Evolutionary conservation across 306 rosid species (phyloP).

Genomic region (Acacia confusa): DNA sequence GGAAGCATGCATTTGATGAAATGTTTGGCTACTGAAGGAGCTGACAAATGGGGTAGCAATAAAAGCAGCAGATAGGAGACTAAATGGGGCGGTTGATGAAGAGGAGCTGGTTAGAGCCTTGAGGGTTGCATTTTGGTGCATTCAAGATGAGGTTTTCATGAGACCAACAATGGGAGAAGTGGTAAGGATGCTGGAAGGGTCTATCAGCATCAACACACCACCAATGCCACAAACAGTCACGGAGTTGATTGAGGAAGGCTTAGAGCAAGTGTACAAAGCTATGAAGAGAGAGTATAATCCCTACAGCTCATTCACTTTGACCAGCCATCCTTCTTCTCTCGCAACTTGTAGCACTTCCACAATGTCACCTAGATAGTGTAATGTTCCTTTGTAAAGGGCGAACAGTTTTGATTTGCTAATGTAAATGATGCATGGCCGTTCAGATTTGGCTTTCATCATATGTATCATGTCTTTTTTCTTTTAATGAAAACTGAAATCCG

Average conservation of each 20-base stretch:
- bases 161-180: constrained; percentile 96
- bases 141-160: constrained; percentile 78
- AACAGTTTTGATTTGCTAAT: background rate
- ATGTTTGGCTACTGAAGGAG: constrained; percentile 51
- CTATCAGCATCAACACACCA: constrained; percentile 61
- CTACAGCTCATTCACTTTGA: constrained; percentile 75
- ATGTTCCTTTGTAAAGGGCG: background rate
- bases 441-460: background rate
- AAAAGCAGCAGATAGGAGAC: constrained; percentile 76
- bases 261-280: constrained; percentile 76
- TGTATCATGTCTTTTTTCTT: background rate
- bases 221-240: constrained; percentile 92
- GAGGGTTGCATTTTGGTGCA: constrained; percentile 92
- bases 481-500: too few relatives aligned
- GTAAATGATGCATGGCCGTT: background rate
- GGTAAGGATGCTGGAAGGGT: constrained; percentile 84
- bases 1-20: background rate
- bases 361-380: constrained; percentile 89
- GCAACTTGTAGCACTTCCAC: constrained; percentile 90
- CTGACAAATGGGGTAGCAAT: constrained; percentile 55
- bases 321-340: constrained; percentile 70
- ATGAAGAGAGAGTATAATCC: constrained; percentile 83
- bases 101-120: constrained; percentile 67
- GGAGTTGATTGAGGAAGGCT: constrained; percentile 84
- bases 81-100: constrained; percentile 78